Conservation (phyloP, 1,139 yeast genomes). For the Arxiozyma bovina region DNA sequence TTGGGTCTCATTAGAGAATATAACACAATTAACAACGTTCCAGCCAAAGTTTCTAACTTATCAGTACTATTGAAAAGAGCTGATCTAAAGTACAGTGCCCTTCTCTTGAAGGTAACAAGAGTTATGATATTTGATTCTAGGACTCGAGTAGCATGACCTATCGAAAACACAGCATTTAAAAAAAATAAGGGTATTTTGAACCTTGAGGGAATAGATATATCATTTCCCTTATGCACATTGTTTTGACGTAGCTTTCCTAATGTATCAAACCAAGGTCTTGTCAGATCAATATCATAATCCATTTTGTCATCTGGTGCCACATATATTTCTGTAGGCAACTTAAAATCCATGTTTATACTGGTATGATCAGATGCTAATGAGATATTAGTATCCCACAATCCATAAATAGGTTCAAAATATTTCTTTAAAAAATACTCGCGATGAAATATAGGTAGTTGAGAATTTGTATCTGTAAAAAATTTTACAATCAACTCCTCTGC, state of each 20-base stretch:
- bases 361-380: slow-evolving; percentile 58
- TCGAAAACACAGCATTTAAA: slow-evolving; percentile 67
- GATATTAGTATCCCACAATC: slow-evolving; percentile 44
- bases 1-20: slow-evolving; percentile 72
- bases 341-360: slow-evolving; percentile 35
- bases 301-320: slow-evolving; percentile 4
- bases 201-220: slow-evolving; percentile 37
- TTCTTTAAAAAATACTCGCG: slow-evolving; percentile 61
- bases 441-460: slow-evolving; percentile 76
- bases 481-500: slow-evolving; percentile 61
- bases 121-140: slow-evolving; percentile 58
- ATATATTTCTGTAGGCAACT: slow-evolving; percentile 8
- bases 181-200: slow-evolving; percentile 48
- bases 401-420: slow-evolving; percentile 73
- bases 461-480: slow-evolving; percentile 69
- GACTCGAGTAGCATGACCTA: slow-evolving; percentile 69
- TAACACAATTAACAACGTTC: slow-evolving; percentile 54
- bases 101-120: slow-evolving; percentile 62
- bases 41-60: slow-evolving; percentile 64
- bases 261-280: slow-evolving; percentile 19
- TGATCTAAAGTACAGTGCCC: slow-evolving; percentile 58
- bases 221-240: slow-evolving; percentile 2
- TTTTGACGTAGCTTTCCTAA: slow-evolving; percentile 5
- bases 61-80: slow-evolving; percentile 51
- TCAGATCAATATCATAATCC: not conserved